Base-by-base conservation (phyloP, 192 early-diverging fungal species). In the Entomortierella chlamydospora region DNA sequence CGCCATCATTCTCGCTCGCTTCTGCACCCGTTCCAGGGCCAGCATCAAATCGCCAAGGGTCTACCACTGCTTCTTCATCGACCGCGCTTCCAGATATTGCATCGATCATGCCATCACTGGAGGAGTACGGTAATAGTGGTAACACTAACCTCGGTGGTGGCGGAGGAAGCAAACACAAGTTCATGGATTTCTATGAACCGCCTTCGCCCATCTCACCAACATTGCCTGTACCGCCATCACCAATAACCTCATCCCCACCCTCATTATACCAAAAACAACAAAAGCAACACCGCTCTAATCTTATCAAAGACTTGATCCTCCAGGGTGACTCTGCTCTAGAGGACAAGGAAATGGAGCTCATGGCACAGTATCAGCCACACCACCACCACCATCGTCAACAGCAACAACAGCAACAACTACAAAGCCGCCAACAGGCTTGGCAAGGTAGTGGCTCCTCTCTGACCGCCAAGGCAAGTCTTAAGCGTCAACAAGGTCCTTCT, bases 331-430 rank as follows among this genome's bases (percentile, higher is more conserved):
- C 59, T 31, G 58, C 22, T 4, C 60, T 77, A 1, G 73, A 77
- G 25, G 73, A 77, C 23, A 77, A 77, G 61, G 73, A 77, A 22
- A 67, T 62, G 65, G 73, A 65, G 4, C 42, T 68, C 12, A 77
- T 77, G 73, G 73, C 73, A 18, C 73, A 77, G 55, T 77, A 77
- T 37, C 73, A 77, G 31, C 73, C 73, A 29, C 59, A 68, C 15
- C 73, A 64, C 13, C 58, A 54, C 23, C 61, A 59, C 22, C 71
- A 73, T 13, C 63, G 60, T 17, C 71, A 60, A 8, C 61, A 68
- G 23, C 43, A 62, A n/a, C 65, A 68, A 18, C 69, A 71, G 26
- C 69, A 71, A 18, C 52, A 71, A 30, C 69, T 62, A n/a, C 70
- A 71, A 8, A 47, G 51, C 26, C 45, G 41, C 17, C n/a, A 45